Evolutionary conservation across 176 grass and related monocot genomes (phyloP).

Genomic region (Triticum monococcum): DNA sequence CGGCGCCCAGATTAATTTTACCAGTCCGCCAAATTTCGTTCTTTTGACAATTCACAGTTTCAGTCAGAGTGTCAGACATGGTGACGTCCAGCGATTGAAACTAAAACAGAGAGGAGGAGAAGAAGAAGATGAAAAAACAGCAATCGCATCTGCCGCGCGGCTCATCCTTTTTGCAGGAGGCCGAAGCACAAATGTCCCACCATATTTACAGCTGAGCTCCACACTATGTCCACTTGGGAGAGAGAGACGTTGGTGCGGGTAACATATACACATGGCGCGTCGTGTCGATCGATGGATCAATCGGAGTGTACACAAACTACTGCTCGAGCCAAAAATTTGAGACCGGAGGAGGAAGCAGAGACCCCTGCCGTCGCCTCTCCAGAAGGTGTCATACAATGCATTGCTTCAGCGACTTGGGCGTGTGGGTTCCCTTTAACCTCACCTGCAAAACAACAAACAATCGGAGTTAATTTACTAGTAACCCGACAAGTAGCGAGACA

Average conservation of each 20-base stretch:
- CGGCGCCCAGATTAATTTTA: not conserved
- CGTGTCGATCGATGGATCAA: not conserved
- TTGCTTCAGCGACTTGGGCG: constrained; percentile 52
- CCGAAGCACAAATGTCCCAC: constrained; percentile 43
- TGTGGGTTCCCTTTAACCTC: constrained; percentile 47
- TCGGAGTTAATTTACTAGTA: not conserved
- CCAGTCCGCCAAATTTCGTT: not conserved
- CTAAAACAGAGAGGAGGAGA: not conserved
- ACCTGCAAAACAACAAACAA: constrained; percentile 15
- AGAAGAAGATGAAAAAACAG: not conserved
- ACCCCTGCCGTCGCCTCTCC: not conserved
- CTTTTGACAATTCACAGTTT: constrained; percentile 30
- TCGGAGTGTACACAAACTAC: constrained; percentile 11
- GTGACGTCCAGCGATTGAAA: not conserved
- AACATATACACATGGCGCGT: not conserved
- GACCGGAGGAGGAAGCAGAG: not conserved
- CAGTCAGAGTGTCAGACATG: not conserved
- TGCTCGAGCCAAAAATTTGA: constrained; percentile 42
- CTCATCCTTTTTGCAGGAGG: constrained; percentile 57
- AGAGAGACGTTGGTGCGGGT: not conserved
- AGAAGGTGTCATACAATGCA: constrained; percentile 32
- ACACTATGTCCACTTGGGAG: constrained; percentile 3
- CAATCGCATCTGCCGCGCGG: constrained; percentile 27
- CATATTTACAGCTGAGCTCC: constrained; percentile 30
- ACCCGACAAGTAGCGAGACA: no score